Base-by-base conservation (phyloP, 2,329 filamentous ascomycete species). In the Davidsoniella eucalypti region DNA sequence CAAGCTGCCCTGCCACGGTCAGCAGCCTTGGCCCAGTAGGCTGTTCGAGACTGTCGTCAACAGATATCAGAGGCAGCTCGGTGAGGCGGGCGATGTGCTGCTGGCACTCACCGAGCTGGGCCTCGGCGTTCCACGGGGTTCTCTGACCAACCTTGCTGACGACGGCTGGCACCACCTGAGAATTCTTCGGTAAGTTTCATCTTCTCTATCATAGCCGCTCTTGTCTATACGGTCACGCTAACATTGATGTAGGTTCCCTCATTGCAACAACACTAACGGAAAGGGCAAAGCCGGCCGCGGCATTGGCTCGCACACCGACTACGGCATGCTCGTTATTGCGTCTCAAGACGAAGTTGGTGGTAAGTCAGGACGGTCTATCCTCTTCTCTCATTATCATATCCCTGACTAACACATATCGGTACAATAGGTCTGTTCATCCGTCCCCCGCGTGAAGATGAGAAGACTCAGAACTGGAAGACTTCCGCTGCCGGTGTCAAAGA, bases 121-220 rank as follows among this genome's bases (percentile, higher is more conserved):
- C 0, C 60, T 73, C 5, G 61, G 59, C 17, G 58, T 72, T 0
- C 61, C 64, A 2, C 54, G 60, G 3, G 65, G 67, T 3, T 63
- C 66, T 17, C 56, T 73, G 18, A 67, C 62, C 4, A 57, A 60
- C 14, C 63, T 67, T 38, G 70, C 68, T 1, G 54, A 63, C 6
- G 70, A 73, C 50, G 70, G 70, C 0, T 73, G 70, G 69, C 69
- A 73, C 52, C 69, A 73, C 54, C 65, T 71, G 61, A 63, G 70
- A 5, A 61, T 71, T 16, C 61, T 73, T 1, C 63, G 70, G 67
- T 67, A 55, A 55, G 61, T 50, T 8, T 4, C 9, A 21, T 37
- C 7, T 10, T 21, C 9, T 7, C 6, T 26, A 17, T 16, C n/a
- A 3, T 23, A 16, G 21, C 3, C 12, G 2, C 18, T 18, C 2